Evolutionary conservation across 208 protist genomes (phyloP).

Genomic region (Leishmania turanica): DNA sequence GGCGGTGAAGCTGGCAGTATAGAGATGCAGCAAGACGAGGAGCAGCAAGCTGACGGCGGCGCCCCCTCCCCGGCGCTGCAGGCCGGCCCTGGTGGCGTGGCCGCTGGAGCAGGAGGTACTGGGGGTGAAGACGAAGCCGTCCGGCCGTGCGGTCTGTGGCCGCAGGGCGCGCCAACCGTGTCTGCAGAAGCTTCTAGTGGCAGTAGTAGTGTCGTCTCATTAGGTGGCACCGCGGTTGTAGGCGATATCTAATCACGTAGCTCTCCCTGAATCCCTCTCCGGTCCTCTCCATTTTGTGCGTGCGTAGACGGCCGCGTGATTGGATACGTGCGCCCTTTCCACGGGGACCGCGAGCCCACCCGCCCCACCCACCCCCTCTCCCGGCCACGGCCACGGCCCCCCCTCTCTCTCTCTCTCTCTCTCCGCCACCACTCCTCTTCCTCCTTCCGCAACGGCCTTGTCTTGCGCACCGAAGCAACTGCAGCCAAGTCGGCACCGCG

Average conservation of each 20-base stretch:
- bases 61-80: conserved; percentile 7
- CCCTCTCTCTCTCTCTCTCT: neutral
- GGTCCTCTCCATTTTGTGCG: neutral
- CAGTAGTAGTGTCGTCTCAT: neutral
- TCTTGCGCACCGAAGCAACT: neutral
- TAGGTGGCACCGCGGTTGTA: neutral
- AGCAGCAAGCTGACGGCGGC: conserved; percentile 25
- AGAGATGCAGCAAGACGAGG: conserved; percentile 23
- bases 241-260: conserved; percentile 9
- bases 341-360: neutral
- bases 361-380: neutral
- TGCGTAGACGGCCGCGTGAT: neutral
- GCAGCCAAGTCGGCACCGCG: neutral
- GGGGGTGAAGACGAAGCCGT: neutral
- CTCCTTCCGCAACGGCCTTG: neutral
- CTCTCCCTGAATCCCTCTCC: neutral
- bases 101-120: neutral
- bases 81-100: neutral
- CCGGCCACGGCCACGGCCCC: neutral
- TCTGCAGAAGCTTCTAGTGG: neutral
- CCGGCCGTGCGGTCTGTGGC: neutral
- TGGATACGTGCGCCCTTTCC: neutral
- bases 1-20: neutral
- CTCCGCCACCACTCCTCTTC: neutral
- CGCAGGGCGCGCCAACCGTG: neutral